These are phyloP conservation scores for Hymenoscyphus repandus DNA, from an alignment of 2,329 filamentous ascomycete species.

Conservation along the genomic window DNA sequence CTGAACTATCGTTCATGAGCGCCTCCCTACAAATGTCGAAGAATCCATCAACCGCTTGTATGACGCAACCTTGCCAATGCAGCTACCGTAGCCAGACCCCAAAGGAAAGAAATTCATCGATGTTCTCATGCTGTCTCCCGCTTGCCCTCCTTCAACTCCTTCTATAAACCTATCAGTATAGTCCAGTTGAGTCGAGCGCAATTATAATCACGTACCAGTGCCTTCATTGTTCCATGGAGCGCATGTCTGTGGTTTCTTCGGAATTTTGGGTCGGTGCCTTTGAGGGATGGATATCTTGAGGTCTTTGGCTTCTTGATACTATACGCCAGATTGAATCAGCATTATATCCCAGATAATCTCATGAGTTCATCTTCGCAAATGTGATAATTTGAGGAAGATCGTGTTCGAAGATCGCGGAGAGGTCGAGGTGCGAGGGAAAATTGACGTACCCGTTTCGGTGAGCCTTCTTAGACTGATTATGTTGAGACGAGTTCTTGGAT, in stretches of 20 bases:
- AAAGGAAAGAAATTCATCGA: slow-evolving; percentile 19
- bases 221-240: slow-evolving; percentile 97
- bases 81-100: slow-evolving; percentile 27
- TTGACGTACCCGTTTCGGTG: slow-evolving; percentile 92
- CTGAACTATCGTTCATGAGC: slow-evolving; percentile 24
- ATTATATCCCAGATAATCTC: not conserved
- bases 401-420: not conserved
- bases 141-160: slow-evolving; percentile 97
- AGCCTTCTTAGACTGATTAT: slow-evolving; percentile 97
- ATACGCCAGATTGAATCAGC: slow-evolving; percentile 21
- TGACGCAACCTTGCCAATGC: slow-evolving; percentile 25
- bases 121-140: slow-evolving; percentile 69
- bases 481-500: slow-evolving; percentile 99
- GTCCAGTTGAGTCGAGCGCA: not conserved
- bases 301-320: slow-evolving; percentile 99
- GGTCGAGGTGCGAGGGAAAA: slow-evolving; percentile 7
- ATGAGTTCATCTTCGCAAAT: not conserved
- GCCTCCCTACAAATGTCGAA: slow-evolving; percentile 20
- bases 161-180: slow-evolving; percentile 49
- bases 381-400: not conserved
- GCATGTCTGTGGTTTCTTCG: slow-evolving; percentile 99
- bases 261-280: slow-evolving; percentile 99
- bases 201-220: slow-evolving; percentile 66
- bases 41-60: slow-evolving; percentile 17
- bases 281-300: slow-evolving; percentile 96